Evolutionary conservation across 1,284 basidiomycete genomes (phyloP).

Genomic region (Hymenochaete sp.): DNA sequence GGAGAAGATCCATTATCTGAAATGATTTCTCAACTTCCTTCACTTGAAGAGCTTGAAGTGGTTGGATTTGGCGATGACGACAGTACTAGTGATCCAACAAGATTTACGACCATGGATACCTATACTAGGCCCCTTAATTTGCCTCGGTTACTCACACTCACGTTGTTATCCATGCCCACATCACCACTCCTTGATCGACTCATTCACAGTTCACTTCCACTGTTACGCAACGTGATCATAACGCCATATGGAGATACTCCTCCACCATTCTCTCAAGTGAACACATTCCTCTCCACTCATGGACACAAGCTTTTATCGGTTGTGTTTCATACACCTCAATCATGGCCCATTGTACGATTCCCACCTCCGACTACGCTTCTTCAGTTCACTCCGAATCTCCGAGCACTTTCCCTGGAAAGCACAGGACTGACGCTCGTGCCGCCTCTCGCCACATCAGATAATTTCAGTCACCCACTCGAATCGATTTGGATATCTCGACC

Average conservation of each 20-base stretch:
- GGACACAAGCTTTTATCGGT: constrained; percentile 54
- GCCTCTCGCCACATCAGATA: constrained; percentile 20
- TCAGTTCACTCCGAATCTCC: constrained; percentile 45
- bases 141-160: constrained; percentile 52
- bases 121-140: constrained; percentile 39
- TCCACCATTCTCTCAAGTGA: constrained; percentile 46
- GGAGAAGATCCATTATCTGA: constrained; percentile 41
- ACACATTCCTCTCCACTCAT: constrained; percentile 55
- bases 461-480: constrained; percentile 37
- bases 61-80: constrained; percentile 54
- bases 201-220: constrained; percentile 52
- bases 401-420: constrained; percentile 55
- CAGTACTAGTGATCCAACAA: constrained; percentile 21
- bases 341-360: constrained; percentile 55
- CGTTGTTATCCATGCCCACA: constrained; percentile 56
- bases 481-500: constrained; percentile 68
- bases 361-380: constrained; percentile 51
- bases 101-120: constrained; percentile 21
- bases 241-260: constrained; percentile 64
- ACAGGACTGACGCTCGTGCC: constrained; percentile 22
- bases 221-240: constrained; percentile 58
- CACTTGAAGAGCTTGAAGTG: constrained; percentile 61
- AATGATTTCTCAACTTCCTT: constrained; percentile 47
- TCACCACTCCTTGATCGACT: constrained; percentile 58
- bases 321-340: constrained; percentile 58